These are phyloP conservation scores for Mycena floridula DNA, from an alignment of 768 basidiomycete genomes.

Conservation along the genomic window DNA sequence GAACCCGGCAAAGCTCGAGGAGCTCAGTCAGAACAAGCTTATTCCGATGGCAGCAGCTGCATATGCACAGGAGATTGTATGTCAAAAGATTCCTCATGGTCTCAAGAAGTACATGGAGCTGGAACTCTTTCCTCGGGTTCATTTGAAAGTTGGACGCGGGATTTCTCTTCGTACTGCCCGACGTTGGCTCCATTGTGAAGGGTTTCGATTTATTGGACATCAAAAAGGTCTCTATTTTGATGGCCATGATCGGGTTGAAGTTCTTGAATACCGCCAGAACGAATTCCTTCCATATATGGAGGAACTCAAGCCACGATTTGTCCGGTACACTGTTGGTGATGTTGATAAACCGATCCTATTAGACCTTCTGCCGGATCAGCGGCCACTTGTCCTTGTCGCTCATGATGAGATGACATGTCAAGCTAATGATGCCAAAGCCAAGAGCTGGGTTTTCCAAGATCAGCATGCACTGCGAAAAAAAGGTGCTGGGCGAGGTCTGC, in stretches of 20 bases:
- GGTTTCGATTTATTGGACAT: slow-evolving; percentile 16
- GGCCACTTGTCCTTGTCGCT: slow-evolving; percentile 19
- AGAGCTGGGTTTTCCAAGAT: slow-evolving; percentile 8
- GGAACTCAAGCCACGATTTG: slow-evolving; percentile 9
- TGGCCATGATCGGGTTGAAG: slow-evolving; percentile 29
- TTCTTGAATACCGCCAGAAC: slow-evolving; percentile 25
- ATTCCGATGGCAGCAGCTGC: slow-evolving; percentile 20
- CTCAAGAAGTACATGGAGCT: slow-evolving; percentile 27
- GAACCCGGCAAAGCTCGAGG: slow-evolving; percentile 23
- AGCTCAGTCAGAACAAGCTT: slow-evolving; percentile 17
- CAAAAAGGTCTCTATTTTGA: slow-evolving; percentile 31
- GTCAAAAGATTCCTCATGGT: slow-evolving; percentile 27
- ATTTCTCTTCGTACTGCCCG: slow-evolving; percentile 19
- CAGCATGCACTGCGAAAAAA: slow-evolving; percentile 23
- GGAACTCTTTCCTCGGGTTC: slow-evolving; percentile 24
- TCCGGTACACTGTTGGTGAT: slow-evolving; percentile 14
- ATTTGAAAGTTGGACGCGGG: slow-evolving; percentile 17
- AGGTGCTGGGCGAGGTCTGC: slow-evolving; percentile 22
- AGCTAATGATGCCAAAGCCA: slow-evolving; percentile 25
- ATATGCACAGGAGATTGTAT: slow-evolving; percentile 20
- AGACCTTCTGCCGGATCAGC: slow-evolving; percentile 12
- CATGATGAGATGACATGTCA: slow-evolving; percentile 38
- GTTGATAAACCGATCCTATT: slow-evolving; percentile 7
- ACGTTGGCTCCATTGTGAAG: slow-evolving; percentile 16
- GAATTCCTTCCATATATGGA: slow-evolving; percentile 24